Percentiles rank a stretch among this genome's conserved stretches.
phyloP scores from a whole-genome alignment of 2,329 filamentous ascomycete genomes.

The Thermoascus crustaceus region DNA sequence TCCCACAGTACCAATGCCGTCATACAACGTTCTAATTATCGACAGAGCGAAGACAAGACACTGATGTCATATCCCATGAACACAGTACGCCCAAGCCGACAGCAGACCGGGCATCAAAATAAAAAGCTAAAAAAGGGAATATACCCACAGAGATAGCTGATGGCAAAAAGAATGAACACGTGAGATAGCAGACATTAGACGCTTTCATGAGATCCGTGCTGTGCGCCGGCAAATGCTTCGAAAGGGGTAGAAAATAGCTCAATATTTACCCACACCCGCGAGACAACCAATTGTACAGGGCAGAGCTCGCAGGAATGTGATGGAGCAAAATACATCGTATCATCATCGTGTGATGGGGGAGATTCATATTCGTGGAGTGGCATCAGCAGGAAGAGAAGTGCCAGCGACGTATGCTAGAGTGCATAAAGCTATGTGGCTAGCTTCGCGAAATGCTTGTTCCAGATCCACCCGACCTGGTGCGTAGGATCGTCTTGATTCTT shows the following conservation, averaged over 20 bases:
- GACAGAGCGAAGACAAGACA: no score
- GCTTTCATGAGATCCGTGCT: neutral
- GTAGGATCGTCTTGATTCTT: conserved; percentile 88
- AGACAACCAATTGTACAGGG: no score
- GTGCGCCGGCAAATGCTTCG: neutral
- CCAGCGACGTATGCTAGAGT: neutral
- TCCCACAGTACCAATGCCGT: no score
- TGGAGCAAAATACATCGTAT: conserved; percentile 7
- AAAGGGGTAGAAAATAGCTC: neutral
- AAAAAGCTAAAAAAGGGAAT: no score
- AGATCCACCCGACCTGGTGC: conserved; percentile 87
- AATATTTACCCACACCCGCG: no score
- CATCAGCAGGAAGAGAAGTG: neutral
- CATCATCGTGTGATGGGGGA: no score
- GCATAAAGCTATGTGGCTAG: conserved; percentile 32
- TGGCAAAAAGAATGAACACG: conserved; percentile 6
- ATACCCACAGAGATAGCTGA: neutral
- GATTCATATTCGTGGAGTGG: no score
- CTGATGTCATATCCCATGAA: no score
- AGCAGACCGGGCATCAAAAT: no score
- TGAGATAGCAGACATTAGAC: conserved; percentile 6
- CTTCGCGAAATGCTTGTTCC: conserved; percentile 91
- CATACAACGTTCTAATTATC: no score
- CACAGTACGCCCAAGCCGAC: no score
- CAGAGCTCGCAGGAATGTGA: neutral